Evolutionary conservation across 345 rosid genomes (phyloP).

Genomic region (Garcia nutans): DNA sequence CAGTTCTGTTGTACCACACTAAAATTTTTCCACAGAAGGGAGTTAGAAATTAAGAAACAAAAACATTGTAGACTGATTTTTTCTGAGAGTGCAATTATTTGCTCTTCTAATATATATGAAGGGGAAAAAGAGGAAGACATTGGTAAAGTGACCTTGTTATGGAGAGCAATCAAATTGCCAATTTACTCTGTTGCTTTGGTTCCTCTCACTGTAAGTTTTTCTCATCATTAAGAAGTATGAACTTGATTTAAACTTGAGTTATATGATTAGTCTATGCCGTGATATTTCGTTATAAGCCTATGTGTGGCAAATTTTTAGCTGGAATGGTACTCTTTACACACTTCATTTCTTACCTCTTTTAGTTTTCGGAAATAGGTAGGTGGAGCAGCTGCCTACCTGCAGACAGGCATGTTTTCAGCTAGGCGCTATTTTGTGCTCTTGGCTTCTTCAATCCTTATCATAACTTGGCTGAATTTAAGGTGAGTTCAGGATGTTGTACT

Average conservation of each 20-base stretch:
- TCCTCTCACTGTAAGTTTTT: slow-evolving; percentile 71
- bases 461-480: slow-evolving; percentile 92
- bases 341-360: neutral
- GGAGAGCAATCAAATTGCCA: slow-evolving; percentile 90
- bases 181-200: slow-evolving; percentile 80
- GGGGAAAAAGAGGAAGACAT: slow-evolving; percentile 43
- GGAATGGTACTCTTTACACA: neutral
- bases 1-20: slow-evolving; percentile 14
- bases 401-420: slow-evolving; percentile 56
- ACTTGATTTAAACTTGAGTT: neutral
- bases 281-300: neutral
- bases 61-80: slow-evolving; percentile 4
- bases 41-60: slow-evolving; percentile 9
- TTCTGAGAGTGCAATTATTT: slow-evolving; percentile 20
- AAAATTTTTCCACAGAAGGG: slow-evolving; percentile 3
- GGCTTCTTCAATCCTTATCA: slow-evolving; percentile 70
- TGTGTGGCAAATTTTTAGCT: too few species aligned
- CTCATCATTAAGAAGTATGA: neutral
- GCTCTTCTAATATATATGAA: slow-evolving; percentile 12
- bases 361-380: slow-evolving; percentile 55
- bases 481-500: slow-evolving; percentile 14
- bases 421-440: slow-evolving; percentile 57
- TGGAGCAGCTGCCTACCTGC: slow-evolving; percentile 70
- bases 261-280: neutral
- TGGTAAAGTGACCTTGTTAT: slow-evolving; percentile 56